Evolutionary conservation across 768 basidiomycete genomes (phyloP).

Genomic region (Kondoa subrosea): DNA sequence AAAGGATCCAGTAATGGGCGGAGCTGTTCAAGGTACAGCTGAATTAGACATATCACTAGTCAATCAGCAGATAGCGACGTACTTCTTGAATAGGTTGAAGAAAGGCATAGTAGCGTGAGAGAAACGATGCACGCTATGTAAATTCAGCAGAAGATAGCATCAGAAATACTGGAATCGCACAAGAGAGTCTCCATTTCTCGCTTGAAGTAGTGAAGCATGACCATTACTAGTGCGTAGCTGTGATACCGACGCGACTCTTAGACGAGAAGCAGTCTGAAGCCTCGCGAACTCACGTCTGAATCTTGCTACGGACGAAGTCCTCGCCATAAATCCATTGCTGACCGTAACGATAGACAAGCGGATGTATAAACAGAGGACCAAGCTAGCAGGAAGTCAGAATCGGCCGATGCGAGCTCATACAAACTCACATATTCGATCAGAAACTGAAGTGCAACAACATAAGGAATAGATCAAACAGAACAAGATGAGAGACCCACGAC

Average conservation of each 20-base stretch:
- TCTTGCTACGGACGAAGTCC: conserved; percentile 51
- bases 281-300: conserved; percentile 48
- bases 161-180: conserved; percentile 35
- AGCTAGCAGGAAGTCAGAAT: conserved; percentile 36
- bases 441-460: conserved; percentile 11
- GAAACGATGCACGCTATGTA: conserved; percentile 68
- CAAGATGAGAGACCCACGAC: conserved; percentile 34
- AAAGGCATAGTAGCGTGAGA: conserved; percentile 88
- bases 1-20: conserved; percentile 68
- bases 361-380: conserved; percentile 79
- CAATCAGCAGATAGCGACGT: conserved; percentile 22
- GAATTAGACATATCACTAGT: not conserved
- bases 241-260: not conserved
- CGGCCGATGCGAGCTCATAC: not conserved
- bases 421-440: conserved; percentile 77
- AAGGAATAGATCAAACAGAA: not conserved
- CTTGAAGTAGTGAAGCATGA: conserved; percentile 75
- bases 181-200: conserved; percentile 84
- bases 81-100: conserved; percentile 79
- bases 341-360: conserved; percentile 53
- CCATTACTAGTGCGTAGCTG: conserved; percentile 54
- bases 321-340: conserved; percentile 53
- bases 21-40: conserved; percentile 41
- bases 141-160: not conserved
- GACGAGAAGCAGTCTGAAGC: conserved; percentile 8